A percentile compares a stretch with the other conserved stretches of the same genome.
Evolutionary conservation across 2,329 filamentous ascomycete species (phyloP).

Genomic region (Colletotrichum scovillei): DNA sequence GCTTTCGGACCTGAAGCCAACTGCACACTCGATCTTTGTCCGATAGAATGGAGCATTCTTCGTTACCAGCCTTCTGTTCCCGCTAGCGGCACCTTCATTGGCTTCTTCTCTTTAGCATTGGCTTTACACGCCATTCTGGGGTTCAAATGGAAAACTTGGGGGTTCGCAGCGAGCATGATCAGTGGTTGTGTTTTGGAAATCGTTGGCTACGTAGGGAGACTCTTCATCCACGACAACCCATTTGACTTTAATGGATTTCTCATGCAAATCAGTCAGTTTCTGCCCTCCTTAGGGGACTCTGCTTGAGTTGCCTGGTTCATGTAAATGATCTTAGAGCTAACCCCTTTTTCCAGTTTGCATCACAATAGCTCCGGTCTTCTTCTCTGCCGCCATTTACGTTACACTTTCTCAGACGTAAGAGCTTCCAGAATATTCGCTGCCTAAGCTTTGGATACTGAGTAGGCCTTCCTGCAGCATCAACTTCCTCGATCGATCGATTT

Average conservation of each 20-base stretch:
- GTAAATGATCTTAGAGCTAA: slow-evolving; percentile 41
- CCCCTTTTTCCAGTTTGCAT: slow-evolving; percentile 41
- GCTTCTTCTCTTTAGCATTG: slow-evolving; percentile 55
- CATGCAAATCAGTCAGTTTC: slow-evolving; percentile 64
- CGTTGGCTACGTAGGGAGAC: slow-evolving; percentile 70
- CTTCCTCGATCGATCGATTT: slow-evolving; percentile 38
- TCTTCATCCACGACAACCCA: slow-evolving; percentile 66
- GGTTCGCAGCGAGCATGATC: slow-evolving; percentile 61
- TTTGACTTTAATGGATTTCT: slow-evolving; percentile 70
- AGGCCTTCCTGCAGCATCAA: slow-evolving; percentile 39
- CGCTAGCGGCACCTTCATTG: slow-evolving; percentile 50
- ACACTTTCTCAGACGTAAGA: slow-evolving; percentile 35
- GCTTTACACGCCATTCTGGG: slow-evolving; percentile 54
- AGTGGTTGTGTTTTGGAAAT: slow-evolving; percentile 67
- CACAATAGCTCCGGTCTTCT: slow-evolving; percentile 45
- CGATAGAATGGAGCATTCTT: slow-evolving; percentile 53
- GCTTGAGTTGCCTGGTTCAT: background rate
- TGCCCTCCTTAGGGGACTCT: background rate
- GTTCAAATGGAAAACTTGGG: slow-evolving; percentile 53
- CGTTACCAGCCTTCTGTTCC: slow-evolving; percentile 53
- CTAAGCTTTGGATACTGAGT: background rate
- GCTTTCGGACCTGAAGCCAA: slow-evolving; percentile 56
- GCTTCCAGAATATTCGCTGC: no score
- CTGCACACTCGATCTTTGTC: slow-evolving; percentile 59
- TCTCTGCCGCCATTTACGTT: slow-evolving; percentile 44